Evolutionary conservation across 352 stramenopile species (phyloP).

Genomic region (Phytophthora crassamura): DNA sequence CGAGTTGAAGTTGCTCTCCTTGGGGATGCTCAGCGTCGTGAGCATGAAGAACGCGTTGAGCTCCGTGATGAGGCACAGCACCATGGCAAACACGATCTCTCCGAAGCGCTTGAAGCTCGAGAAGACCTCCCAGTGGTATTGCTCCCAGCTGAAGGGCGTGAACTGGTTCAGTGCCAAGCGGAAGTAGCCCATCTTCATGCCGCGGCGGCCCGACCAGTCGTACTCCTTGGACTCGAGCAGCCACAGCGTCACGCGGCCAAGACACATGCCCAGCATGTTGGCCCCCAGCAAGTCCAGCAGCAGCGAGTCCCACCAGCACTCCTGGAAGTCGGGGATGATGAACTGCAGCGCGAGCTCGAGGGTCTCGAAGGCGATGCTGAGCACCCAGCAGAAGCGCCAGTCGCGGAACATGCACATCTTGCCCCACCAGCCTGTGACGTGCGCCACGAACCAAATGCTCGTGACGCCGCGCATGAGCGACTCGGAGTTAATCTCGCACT

Average conservation of each 20-base stretch:
- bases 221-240: slow-evolving; percentile 90
- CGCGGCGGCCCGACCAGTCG: slow-evolving; percentile 88
- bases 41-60: slow-evolving; percentile 95
- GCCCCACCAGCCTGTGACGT: slow-evolving; percentile 90
- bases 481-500: slow-evolving; percentile 73
- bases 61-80: slow-evolving; percentile 89
- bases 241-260: slow-evolving; percentile 76
- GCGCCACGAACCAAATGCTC: slow-evolving; percentile 88
- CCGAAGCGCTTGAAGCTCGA: slow-evolving; percentile 91
- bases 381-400: slow-evolving; percentile 93
- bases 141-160: slow-evolving; percentile 87
- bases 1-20: slow-evolving; percentile 88
- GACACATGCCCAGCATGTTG: slow-evolving; percentile 91
- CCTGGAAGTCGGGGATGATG: slow-evolving; percentile 93
- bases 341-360: slow-evolving; percentile 91
- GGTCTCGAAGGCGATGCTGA: slow-evolving; percentile 91
- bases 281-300: slow-evolving; percentile 92
- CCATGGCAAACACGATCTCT: slow-evolving; percentile 83
- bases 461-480: slow-evolving; percentile 73
- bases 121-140: slow-evolving; percentile 93
- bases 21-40: slow-evolving; percentile 87
- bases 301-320: slow-evolving; percentile 96
- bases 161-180: slow-evolving; percentile 86
- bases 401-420: slow-evolving; percentile 96
- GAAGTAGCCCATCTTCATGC: slow-evolving; percentile 72